These are phyloP conservation scores for Passiflora organensis DNA, from an alignment of 345 rosid genomes.

Conservation along the genomic window DNA sequence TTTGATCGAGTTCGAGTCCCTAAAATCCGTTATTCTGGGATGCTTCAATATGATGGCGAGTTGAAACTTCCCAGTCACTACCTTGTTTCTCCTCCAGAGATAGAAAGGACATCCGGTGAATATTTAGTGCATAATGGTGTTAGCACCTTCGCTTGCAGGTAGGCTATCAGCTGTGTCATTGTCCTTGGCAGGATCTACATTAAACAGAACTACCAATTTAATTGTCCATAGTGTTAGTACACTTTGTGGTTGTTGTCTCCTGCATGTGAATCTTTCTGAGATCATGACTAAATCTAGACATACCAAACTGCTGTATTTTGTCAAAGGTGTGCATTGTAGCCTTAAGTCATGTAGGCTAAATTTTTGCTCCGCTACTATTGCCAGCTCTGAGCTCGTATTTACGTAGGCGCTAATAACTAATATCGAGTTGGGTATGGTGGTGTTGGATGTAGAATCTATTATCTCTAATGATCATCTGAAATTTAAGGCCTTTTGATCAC, in stretches of 20 bases:
- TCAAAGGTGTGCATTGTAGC: no score
- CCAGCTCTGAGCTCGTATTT: no score
- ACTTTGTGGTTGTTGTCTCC: neutral
- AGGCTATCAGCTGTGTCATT: constrained; percentile 1
- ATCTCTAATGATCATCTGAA: neutral
- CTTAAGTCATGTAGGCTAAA: neutral
- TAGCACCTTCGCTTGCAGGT: constrained; percentile 96
- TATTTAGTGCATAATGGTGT: constrained; percentile 75
- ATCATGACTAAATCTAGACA: no score
- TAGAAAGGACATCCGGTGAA: constrained; percentile 95
- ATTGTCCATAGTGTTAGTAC: neutral
- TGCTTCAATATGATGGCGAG: constrained; percentile 98
- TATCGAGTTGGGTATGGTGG: neutral
- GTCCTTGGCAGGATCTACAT: no score
- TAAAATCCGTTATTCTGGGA: constrained; percentile 85
- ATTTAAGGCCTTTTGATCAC: neutral
- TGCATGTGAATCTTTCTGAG: no score
- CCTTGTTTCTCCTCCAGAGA: constrained; percentile 98
- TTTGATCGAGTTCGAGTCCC: constrained; percentile 92
- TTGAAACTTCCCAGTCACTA: constrained; percentile 75
- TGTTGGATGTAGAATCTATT: neutral
- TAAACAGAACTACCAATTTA: neutral
- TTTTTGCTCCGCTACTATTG: neutral
- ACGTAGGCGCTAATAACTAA: neutral
- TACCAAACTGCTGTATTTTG: no score